These are phyloP conservation scores for Sambucus nigra DNA, from an alignment of 129 eudicot species.

Conservation along the genomic window DNA sequence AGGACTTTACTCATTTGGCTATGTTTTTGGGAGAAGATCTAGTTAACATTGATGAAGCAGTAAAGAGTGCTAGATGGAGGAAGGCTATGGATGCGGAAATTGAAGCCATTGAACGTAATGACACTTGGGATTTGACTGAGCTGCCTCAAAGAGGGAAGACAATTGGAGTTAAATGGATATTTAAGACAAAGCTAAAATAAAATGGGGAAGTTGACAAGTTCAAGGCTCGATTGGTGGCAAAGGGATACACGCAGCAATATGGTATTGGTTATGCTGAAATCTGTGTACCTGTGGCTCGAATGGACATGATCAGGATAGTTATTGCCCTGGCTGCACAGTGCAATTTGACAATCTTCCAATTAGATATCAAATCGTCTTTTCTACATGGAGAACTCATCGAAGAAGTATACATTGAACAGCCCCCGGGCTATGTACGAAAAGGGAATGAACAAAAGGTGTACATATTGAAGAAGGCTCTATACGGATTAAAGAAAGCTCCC, in stretches of 20 bases:
- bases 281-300: background rate
- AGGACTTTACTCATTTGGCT: background rate
- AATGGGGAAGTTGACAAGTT: background rate
- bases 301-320: background rate
- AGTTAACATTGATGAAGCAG: background rate
- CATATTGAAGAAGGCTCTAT: background rate
- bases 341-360: background rate
- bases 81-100: background rate
- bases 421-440: background rate
- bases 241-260: too few relatives aligned
- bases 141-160: too few relatives aligned
- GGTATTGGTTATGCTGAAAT: background rate
- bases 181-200: background rate
- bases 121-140: too few relatives aligned
- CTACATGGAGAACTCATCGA: too few relatives aligned
- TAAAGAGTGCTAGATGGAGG: background rate
- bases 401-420: background rate
- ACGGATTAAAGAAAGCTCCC: background rate
- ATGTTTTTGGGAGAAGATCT: background rate
- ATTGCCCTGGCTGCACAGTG: background rate
- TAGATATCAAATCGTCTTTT: background rate
- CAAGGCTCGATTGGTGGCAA: background rate
- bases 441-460: background rate
- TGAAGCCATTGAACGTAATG: background rate
- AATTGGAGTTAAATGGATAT: conserved; percentile 1